These are phyloP conservation scores for Xylaria sp. DNA, from an alignment of 2,329 filamentous ascomycete genomes.

Conservation along the genomic window DNA sequence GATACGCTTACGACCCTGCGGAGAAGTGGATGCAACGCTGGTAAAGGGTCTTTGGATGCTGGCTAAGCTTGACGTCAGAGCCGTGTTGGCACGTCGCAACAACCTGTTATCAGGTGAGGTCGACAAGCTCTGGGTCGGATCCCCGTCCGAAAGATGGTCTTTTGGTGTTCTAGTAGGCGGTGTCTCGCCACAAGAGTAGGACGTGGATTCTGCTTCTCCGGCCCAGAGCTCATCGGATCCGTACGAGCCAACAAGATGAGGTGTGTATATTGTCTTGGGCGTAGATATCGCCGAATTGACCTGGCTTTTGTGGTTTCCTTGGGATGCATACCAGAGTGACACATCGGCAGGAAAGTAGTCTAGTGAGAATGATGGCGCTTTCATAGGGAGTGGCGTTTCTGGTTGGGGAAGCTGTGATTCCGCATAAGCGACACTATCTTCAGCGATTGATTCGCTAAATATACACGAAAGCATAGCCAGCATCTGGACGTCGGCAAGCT, in stretches of 20 bases:
- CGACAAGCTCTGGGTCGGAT: constrained; percentile 64
- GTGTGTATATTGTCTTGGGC: constrained; percentile 66
- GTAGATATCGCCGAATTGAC: constrained; percentile 66
- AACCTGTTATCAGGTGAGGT: constrained; percentile 67
- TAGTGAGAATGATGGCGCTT: constrained; percentile 72
- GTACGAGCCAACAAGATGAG: constrained; percentile 65
- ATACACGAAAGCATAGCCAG: constrained; percentile 76
- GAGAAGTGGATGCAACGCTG: constrained; percentile 55
- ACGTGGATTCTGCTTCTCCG: constrained; percentile 65
- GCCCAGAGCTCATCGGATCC: constrained; percentile 67
- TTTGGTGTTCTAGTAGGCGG: constrained; percentile 62
- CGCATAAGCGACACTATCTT: constrained; percentile 66
- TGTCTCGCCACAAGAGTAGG: constrained; percentile 71
- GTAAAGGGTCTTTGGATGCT: constrained; percentile 62
- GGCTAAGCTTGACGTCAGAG: constrained; percentile 63
- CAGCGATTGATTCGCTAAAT: constrained; percentile 69
- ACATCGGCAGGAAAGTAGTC: constrained; percentile 72
- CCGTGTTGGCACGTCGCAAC: constrained; percentile 64
- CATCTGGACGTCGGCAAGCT: constrained; percentile 73
- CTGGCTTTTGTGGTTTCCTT: constrained; percentile 61
- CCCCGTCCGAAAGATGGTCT: constrained; percentile 58
- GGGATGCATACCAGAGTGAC: constrained; percentile 58
- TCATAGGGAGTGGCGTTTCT: constrained; percentile 71
- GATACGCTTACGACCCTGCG: constrained; percentile 61
- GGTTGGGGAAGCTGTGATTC: constrained; percentile 66